Evolutionary conservation across 495 filamentous ascomycete genomes (phyloP), one percentile per base, ranked within the genome.

Genomic region (Trichoderma asperelloides): DNA sequence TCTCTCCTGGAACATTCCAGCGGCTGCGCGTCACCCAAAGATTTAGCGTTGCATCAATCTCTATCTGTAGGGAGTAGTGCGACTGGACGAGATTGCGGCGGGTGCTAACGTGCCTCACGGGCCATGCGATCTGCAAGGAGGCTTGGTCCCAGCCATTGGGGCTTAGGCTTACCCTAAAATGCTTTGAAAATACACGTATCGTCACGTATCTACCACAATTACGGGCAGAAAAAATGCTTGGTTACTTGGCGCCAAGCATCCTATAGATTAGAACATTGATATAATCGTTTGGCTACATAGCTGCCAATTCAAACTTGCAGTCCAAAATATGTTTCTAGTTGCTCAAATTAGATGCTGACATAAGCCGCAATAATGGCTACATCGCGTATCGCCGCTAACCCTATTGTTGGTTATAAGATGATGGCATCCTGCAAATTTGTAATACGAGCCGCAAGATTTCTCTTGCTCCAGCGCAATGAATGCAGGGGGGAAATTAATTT

Each of bases 111-210:
- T n/a, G n/a, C 21, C 49, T 25, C 49, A 55, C 49, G 49, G 49
- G 6, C 49, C 49, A 55, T n/a, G n/a, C 49, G 49, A 55, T 55
- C 49, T 55, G 49, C 49, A 55, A 55, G 49, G 49, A 55, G n/a
- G 2, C 21, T 55, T 25, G 4, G 49, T 11, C n/a, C n/a, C 49
- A n/a, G 16, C 16, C 41, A n/a, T 11, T n/a, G 18, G 25, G n/a
- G 49, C 21, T 45, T 15, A 45, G 18, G 41, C 12, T 45, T 45
- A 45, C 18, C 18, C 41, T 37, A 37, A 33, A 37, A 37, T 37
- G 5, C 33, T 4, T 37, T 37, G 33, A 37, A 37, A 37, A 37
- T 37, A 37, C 33, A 37, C 33, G 33, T 37, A 37, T 37, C 33
- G 6, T 37, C 33, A 37, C 33, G 33, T 37, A 37, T 37, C 33